Conservation (phyloP, 768 basidiomycete species). For the Lactarius tabidus region DNA sequence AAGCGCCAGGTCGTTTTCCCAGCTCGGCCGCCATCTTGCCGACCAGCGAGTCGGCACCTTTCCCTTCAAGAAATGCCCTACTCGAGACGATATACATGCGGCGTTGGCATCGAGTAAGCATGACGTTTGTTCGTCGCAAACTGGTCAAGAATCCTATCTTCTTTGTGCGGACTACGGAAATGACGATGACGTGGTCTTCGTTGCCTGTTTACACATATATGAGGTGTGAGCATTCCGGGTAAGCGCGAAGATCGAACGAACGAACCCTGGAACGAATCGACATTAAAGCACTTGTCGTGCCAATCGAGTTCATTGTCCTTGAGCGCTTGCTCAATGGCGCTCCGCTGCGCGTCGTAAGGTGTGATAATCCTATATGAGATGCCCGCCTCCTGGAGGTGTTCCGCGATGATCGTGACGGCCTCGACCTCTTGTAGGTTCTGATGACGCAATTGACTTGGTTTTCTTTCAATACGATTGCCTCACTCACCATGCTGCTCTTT, state of each 20-base stretch:
- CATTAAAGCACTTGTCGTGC: slow-evolving; percentile 70
- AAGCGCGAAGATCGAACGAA: background rate
- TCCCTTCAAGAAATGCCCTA: slow-evolving; percentile 51
- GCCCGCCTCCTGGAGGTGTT: slow-evolving; percentile 47
- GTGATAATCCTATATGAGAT: slow-evolving; percentile 66
- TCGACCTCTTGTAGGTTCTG: slow-evolving; percentile 62
- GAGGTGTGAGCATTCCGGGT: background rate
- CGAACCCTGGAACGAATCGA: slow-evolving; percentile 78
- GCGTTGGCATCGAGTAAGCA: slow-evolving; percentile 76
- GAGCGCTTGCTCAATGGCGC: slow-evolving; percentile 52
- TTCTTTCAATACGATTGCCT: background rate
- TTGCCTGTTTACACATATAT: slow-evolving; percentile 51
- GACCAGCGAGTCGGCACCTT: slow-evolving; percentile 45
- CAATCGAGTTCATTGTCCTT: slow-evolving; percentile 48
- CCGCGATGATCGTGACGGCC: slow-evolving; percentile 53
- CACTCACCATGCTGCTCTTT: slow-evolving; percentile 11
- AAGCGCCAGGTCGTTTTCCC: slow-evolving; percentile 31
- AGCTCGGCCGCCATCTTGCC: slow-evolving; percentile 38
- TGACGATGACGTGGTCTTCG: slow-evolving; percentile 73
- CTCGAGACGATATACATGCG: slow-evolving; percentile 75
- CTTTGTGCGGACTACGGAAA: slow-evolving; percentile 65
- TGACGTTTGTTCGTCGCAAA: slow-evolving; percentile 74
- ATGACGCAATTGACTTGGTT: background rate
- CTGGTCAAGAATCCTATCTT: slow-evolving; percentile 66
- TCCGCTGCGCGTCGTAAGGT: slow-evolving; percentile 75